Evolutionary conservation across 176 grass and related monocot species (phyloP).

Genomic region (Saccharum officinarum): DNA sequence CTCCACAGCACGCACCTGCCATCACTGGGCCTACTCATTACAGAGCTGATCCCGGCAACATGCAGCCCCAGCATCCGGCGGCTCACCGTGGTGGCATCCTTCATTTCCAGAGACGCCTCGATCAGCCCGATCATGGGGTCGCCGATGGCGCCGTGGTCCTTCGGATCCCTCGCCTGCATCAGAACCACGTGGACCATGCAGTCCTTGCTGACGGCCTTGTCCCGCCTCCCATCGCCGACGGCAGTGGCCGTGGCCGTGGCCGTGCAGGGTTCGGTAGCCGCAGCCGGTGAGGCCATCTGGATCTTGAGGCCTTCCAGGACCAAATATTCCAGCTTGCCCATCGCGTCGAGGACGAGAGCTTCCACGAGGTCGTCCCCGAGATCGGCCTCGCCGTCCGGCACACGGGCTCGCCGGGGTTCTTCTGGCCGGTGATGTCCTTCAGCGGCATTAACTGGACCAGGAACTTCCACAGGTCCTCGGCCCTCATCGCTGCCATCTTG

Average conservation of each 20-base stretch:
- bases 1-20: conserved; percentile 59
- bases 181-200: conserved; percentile 48
- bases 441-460: conserved; percentile 52
- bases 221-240: background rate
- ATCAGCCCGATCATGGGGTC: conserved; percentile 67
- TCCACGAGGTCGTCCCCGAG: conserved; percentile 43
- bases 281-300: conserved; percentile 38
- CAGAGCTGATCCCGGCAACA: conserved; percentile 54
- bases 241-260: too few species aligned
- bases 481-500: conserved; percentile 44
- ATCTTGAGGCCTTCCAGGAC: conserved; percentile 62
- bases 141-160: conserved; percentile 46
- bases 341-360: conserved; percentile 35
- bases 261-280: background rate
- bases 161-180: conserved; percentile 67
- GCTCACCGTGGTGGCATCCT: conserved; percentile 19
- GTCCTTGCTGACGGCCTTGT: conserved; percentile 16
- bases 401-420: conserved; percentile 1
- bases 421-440: conserved; percentile 36
- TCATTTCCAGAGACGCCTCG: conserved; percentile 37
- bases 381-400: background rate
- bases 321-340: conserved; percentile 52
- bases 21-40: background rate
- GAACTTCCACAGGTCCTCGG: conserved; percentile 36
- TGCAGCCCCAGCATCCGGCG: conserved; percentile 42